phyloP scores from a whole-genome alignment of 2,329 filamentous ascomycete genomes.

The Hypoxylon sp. region DNA sequence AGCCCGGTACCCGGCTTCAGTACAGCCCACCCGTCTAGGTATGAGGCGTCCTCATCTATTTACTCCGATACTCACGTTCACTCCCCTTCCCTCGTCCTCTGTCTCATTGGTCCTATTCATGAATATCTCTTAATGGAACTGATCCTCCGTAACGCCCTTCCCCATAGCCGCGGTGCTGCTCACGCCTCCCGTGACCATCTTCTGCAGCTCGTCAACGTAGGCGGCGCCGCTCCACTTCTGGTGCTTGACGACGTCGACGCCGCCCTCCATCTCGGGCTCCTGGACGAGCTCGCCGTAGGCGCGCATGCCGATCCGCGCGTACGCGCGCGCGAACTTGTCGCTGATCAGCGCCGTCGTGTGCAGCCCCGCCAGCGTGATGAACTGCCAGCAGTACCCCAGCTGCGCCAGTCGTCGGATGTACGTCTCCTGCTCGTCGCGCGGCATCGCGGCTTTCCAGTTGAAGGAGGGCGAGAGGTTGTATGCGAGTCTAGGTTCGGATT shows the following conservation, averaged over 20 bases:
- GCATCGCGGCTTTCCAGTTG: conserved; percentile 99
- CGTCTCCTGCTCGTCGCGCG: conserved; percentile 91
- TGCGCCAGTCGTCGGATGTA: conserved; percentile 91
- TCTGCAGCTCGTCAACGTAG: conserved; percentile 93
- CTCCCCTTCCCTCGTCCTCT: neutral
- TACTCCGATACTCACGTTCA: neutral
- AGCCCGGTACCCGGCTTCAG: neutral
- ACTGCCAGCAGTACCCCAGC: conserved; percentile 99
- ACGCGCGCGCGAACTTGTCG: conserved; percentile 89
- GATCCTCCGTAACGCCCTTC: conserved; percentile 96
- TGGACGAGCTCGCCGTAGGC: conserved; percentile 98
- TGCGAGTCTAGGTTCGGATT: conserved; percentile 74
- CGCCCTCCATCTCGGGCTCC: conserved; percentile 93
- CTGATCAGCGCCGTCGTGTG: conserved; percentile 96
- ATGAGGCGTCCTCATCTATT: neutral
- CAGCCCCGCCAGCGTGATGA: conserved; percentile 98
- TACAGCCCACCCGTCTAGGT: neutral
- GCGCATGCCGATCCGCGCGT: conserved; percentile 87
- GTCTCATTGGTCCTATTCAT: too few species aligned
- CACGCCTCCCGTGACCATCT: conserved; percentile 96
- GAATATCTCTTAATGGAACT: conserved; percentile 91
- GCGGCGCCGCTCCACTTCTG: conserved; percentile 98
- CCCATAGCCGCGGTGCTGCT: conserved; percentile 96
- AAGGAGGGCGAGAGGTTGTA: conserved; percentile 99
- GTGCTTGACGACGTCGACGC: conserved; percentile 96